A percentile compares a stretch with the other conserved stretches of the same genome.
Evolutionary conservation across 2,329 filamentous ascomycete species (phyloP).

Genomic region (Fusarium sp.): DNA sequence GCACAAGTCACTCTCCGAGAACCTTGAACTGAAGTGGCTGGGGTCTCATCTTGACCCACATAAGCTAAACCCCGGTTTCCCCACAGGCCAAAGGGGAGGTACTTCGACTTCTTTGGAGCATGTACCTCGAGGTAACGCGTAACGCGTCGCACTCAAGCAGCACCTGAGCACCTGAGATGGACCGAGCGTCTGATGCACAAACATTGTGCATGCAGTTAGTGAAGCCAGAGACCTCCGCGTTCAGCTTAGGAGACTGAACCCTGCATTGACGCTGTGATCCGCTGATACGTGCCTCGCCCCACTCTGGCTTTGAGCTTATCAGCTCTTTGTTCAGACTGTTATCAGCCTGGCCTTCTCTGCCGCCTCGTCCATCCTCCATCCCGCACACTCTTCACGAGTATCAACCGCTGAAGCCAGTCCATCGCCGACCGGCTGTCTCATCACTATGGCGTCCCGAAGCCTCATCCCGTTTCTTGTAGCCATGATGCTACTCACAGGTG

Average conservation of each 20-base stretch:
- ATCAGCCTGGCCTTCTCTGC: slow-evolving; percentile 18
- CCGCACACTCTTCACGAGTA: slow-evolving; percentile 11
- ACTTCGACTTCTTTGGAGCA: slow-evolving; percentile 5
- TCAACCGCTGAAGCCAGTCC: slow-evolving; percentile 16
- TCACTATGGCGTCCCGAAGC: slow-evolving; percentile 75
- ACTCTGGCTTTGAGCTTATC: slow-evolving; percentile 39
- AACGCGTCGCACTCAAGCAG: slow-evolving; percentile 14
- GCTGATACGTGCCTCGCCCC: slow-evolving; percentile 20
- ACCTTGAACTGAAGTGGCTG: slow-evolving; percentile 21
- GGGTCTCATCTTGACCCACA: slow-evolving; percentile 11
- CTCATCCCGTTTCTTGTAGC: slow-evolving; percentile 87
- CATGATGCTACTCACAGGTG: slow-evolving; percentile 97
- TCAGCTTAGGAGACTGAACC: slow-evolving; percentile 17
- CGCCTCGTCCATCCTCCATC: slow-evolving; percentile 17
- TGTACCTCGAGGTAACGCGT: slow-evolving; percentile 22
- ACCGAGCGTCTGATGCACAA: slow-evolving; percentile 6
- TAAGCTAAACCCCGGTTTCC: slow-evolving; percentile 5
- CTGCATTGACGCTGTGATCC: slow-evolving; percentile 8
- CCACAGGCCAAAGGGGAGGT: slow-evolving; percentile 12
- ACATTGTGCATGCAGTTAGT: slow-evolving; percentile 19
- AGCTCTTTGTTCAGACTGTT: slow-evolving; percentile 38
- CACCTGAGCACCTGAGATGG: slow-evolving; percentile 3
- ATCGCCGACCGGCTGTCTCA: slow-evolving; percentile 10
- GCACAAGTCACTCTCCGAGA: background rate
- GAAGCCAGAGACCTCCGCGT: slow-evolving; percentile 21